Conservation (phyloP, 805 yeast genomes). For the Kregervanrija delftensis region DNA sequence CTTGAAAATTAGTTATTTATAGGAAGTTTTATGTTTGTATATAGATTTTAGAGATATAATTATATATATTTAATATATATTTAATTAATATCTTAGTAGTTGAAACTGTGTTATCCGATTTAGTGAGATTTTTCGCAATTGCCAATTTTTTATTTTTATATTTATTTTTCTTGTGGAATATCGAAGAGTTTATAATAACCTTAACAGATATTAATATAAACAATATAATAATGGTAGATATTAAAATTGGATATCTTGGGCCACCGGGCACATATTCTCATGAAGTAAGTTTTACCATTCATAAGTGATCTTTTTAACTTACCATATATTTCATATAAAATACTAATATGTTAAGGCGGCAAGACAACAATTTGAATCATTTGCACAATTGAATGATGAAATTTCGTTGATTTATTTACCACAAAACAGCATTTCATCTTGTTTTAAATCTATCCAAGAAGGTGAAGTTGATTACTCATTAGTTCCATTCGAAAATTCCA, state of each 20-base stretch:
- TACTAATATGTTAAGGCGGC: constrained; percentile 36
- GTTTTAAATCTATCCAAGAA: constrained; percentile 49
- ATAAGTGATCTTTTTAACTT: no score
- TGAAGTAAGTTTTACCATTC: constrained; percentile 40
- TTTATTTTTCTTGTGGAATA: no score
- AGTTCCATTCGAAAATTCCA: constrained; percentile 89
- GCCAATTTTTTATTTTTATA: no score
- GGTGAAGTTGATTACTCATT: constrained; percentile 58
- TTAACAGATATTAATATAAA: background rate
- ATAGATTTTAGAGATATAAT: no score
- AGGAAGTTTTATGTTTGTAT: no score
- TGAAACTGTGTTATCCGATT: no score
- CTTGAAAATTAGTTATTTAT: constrained; percentile 37
- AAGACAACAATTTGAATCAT: constrained; percentile 29
- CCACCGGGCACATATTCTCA: constrained; percentile 93
- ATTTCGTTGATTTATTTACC: constrained; percentile 24
- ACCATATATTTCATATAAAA: background rate
- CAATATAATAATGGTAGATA: background rate
- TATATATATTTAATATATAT: no score
- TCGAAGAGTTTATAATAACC: no score
- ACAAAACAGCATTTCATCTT: constrained; percentile 45
- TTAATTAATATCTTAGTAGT: no score
- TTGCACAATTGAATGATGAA: constrained; percentile 7
- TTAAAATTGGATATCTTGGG: constrained; percentile 70
- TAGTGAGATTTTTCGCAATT: no score